phyloP scores from a whole-genome alignment of 1,284 basidiomycete species.

The Earliella scabrosa region DNA sequence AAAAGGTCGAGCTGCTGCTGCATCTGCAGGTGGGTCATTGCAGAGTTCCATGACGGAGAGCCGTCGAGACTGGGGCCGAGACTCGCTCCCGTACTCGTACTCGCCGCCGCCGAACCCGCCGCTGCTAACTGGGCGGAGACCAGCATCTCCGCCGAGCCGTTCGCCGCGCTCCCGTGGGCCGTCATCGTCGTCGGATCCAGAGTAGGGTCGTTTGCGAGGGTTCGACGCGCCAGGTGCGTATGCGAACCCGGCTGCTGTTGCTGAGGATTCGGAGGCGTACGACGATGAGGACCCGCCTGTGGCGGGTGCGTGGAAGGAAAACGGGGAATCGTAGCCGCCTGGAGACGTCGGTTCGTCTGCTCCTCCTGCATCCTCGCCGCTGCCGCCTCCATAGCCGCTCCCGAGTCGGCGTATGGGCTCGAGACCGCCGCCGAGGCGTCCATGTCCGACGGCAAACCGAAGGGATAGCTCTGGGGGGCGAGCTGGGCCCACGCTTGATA shows the following conservation, averaged over 20 bases:
- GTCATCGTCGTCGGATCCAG: slow-evolving; percentile 50
- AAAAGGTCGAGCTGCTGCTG: slow-evolving; percentile 37
- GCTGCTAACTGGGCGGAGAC: slow-evolving; percentile 34
- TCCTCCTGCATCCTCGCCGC: slow-evolving; percentile 31
- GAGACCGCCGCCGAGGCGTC: slow-evolving; percentile 37
- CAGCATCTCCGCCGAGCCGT: slow-evolving; percentile 33
- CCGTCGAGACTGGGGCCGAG: slow-evolving; percentile 73
- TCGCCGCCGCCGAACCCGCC: slow-evolving; percentile 25
- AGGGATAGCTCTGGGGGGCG: slow-evolving; percentile 45
- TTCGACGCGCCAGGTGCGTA: slow-evolving; percentile 30
- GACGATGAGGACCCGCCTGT: slow-evolving; percentile 36
- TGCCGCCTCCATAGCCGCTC: slow-evolving; percentile 27
- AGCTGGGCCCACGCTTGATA: slow-evolving; percentile 46
- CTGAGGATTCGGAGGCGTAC: slow-evolving; percentile 44
- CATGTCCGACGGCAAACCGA: slow-evolving; percentile 42
- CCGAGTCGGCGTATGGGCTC: slow-evolving; percentile 31
- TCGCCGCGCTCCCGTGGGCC: slow-evolving; percentile 38
- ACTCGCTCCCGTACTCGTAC: slow-evolving; percentile 69
- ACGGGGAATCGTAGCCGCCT: slow-evolving; percentile 57
- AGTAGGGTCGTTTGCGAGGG: slow-evolving; percentile 69
- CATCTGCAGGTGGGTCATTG: slow-evolving; percentile 56
- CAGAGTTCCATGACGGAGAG: slow-evolving; percentile 86
- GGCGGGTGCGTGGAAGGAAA: slow-evolving; percentile 75
- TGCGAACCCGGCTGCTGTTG: slow-evolving; percentile 31
- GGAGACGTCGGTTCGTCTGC: slow-evolving; percentile 33